These are phyloP conservation scores for Elasticomyces elasticus DNA, from an alignment of 495 filamentous ascomycete species.

Conservation along the genomic window DNA sequence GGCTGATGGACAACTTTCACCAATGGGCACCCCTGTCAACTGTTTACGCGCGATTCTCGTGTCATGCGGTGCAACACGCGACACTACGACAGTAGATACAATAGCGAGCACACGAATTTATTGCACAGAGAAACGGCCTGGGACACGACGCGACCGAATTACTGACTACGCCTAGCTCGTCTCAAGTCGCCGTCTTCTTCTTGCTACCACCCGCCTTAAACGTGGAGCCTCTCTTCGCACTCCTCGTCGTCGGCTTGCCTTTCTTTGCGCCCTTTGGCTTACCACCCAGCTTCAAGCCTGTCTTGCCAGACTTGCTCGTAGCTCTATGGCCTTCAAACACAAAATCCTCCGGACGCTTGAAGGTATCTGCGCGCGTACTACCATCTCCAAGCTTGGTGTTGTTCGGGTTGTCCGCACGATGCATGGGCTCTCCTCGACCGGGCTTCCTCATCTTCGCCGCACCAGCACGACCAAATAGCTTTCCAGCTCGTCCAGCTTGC, in stretches of 20 bases:
- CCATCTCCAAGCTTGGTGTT: neutral
- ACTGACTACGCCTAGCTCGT: no score
- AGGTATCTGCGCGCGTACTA: constrained; percentile 29
- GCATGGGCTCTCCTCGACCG: constrained; percentile 17
- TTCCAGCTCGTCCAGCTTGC: constrained; percentile 65
- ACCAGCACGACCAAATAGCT: constrained; percentile 71
- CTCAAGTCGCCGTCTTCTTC: constrained; percentile 9
- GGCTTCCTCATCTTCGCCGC: constrained; percentile 50
- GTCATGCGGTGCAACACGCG: no score
- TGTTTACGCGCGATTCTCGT: no score
- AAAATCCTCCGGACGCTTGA: constrained; percentile 53
- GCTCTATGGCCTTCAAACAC: constrained; percentile 90
- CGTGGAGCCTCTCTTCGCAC: constrained; percentile 34
- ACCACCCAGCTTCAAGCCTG: constrained; percentile 35
- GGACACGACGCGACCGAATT: no score
- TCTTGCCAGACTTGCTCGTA: constrained; percentile 50
- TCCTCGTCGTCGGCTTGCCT: constrained; percentile 36
- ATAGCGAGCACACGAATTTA: no score
- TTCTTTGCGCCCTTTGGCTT: constrained; percentile 53
- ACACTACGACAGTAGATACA: no score
- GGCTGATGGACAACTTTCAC: no score
- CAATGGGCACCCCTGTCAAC: no score
- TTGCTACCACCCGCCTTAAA: constrained; percentile 38
- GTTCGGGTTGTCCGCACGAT: neutral
- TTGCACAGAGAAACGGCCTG: no score